These are phyloP conservation scores for Aspergillus wentii DNA, from an alignment of 495 filamentous ascomycete species.

Conservation along the genomic window DNA sequence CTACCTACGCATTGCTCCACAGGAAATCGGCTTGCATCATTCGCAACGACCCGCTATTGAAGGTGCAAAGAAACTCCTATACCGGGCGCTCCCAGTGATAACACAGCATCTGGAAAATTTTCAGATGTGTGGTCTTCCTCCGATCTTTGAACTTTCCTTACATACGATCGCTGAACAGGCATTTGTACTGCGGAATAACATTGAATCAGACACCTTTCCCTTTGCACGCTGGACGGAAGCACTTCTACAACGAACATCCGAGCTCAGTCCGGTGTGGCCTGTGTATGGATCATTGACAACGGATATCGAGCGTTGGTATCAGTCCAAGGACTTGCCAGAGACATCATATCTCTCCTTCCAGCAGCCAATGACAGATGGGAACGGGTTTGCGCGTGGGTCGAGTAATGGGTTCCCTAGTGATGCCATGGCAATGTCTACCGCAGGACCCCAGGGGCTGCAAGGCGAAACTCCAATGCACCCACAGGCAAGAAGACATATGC, in stretches of 20 bases:
- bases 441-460: conserved; percentile 1
- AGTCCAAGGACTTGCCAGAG: conserved; percentile 14
- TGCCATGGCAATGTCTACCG: conserved; percentile 4
- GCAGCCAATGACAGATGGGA: conserved; percentile 2
- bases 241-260: conserved; percentile 25
- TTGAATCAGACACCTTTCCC: conserved; percentile 32
- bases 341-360: conserved; percentile 8
- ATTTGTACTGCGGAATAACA: conserved; percentile 25
- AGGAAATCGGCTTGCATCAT: conserved; percentile 27
- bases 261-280: conserved; percentile 29
- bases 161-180: conserved; percentile 38
- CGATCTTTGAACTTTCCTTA: conserved; percentile 38
- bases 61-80: conserved; percentile 40
- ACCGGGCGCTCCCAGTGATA: conserved; percentile 37
- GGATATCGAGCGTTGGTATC: conserved; percentile 29
- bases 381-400: too few relatives aligned
- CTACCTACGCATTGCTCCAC: conserved; percentile 34
- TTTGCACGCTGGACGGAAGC: conserved; percentile 36
- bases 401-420: conserved; percentile 3
- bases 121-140: conserved; percentile 41
- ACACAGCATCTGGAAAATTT: conserved; percentile 45
- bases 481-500: conserved; percentile 4
- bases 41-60: conserved; percentile 37
- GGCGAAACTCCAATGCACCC: conserved; percentile 7
- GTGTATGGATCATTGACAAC: conserved; percentile 31